Evolutionary conservation across 345 rosid genomes (phyloP).

Genomic region (Heritiera littoralis): DNA sequence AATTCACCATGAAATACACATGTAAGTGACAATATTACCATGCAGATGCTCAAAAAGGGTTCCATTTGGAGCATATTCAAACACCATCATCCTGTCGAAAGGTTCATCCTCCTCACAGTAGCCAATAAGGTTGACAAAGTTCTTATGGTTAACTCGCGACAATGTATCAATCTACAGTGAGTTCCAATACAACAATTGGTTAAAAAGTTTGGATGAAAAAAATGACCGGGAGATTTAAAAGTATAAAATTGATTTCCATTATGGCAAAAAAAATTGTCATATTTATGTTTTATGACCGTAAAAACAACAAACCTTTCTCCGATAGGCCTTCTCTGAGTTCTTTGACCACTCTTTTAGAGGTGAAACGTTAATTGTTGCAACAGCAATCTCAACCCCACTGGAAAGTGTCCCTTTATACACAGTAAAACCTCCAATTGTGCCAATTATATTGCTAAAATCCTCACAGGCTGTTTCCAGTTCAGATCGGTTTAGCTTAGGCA

Average conservation of each 20-base stretch:
- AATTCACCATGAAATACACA: not conserved
- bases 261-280: not conserved
- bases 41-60: slow-evolving; percentile 84
- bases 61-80: slow-evolving; percentile 97
- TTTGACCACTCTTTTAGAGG: slow-evolving; percentile 68
- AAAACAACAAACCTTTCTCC: slow-evolving; percentile 60
- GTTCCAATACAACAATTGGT: slow-evolving; percentile 13
- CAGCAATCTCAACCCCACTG: slow-evolving; percentile 96
- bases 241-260: not conserved
- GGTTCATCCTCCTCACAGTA: slow-evolving; percentile 87
- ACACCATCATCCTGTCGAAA: slow-evolving; percentile 95
- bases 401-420: slow-evolving; percentile 94
- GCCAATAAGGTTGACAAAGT: slow-evolving; percentile 89
- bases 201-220: slow-evolving; percentile 2
- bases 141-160: slow-evolving; percentile 87
- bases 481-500: slow-evolving; percentile 81
- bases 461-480: slow-evolving; percentile 98
- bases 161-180: slow-evolving; percentile 61
- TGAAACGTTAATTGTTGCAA: slow-evolving; percentile 51
- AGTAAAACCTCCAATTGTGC: slow-evolving; percentile 53
- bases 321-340: slow-evolving; percentile 62
- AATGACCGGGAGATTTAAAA: not conserved
- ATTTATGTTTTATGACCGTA: not conserved
- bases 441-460: slow-evolving; percentile 95
- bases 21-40: slow-evolving; percentile 42